A percentile compares a stretch with the other conserved stretches of the same genome.
phyloP scores from a whole-genome alignment of 2,329 filamentous ascomycete genomes.

The Beauveria australis region DNA sequence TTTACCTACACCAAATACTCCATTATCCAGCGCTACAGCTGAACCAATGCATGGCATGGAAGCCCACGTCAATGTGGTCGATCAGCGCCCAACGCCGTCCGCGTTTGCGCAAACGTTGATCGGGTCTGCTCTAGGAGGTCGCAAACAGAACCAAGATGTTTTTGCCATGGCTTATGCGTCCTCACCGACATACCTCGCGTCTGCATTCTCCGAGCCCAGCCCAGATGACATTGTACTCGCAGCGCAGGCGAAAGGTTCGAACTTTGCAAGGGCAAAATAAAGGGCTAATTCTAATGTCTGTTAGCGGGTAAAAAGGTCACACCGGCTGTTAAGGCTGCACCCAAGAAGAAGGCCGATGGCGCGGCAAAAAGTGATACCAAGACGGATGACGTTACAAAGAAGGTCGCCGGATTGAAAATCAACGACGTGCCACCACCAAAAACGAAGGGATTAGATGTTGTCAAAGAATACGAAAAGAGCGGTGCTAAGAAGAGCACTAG shows the following conservation, averaged over 20 bases:
- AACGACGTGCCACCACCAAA: constrained; percentile 49
- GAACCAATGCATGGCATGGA: background rate
- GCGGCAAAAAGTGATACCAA: constrained; percentile 15
- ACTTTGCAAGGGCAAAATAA: constrained; percentile 41
- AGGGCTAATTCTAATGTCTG: constrained; percentile 44
- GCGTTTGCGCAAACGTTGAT: constrained; percentile 49
- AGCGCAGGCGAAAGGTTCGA: constrained; percentile 85
- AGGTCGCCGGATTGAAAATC: constrained; percentile 30
- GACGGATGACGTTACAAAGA: constrained; percentile 19
- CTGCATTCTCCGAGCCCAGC: constrained; percentile 76
- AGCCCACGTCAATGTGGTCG: background rate
- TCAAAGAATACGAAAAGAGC: constrained; percentile 69
- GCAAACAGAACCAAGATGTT: constrained; percentile 22
- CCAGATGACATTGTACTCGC: constrained; percentile 83
- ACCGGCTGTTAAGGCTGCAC: constrained; percentile 27
- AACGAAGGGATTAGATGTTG: constrained; percentile 76
- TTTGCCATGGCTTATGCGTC: constrained; percentile 42
- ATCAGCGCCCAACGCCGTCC: constrained; percentile 33
- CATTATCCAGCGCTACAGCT: background rate
- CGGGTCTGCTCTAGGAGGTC: constrained; percentile 29
- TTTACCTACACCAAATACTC: background rate
- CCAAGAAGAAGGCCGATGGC: constrained; percentile 32
- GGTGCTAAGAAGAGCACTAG: constrained; percentile 73
- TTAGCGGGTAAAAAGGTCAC: constrained; percentile 46
- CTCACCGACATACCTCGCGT: constrained; percentile 40